Evolutionary conservation across 2,329 filamentous ascomycete species (phyloP), one percentile per base, ranked within the genome.

Genomic region (Bimuria novae-zelandiae): DNA sequence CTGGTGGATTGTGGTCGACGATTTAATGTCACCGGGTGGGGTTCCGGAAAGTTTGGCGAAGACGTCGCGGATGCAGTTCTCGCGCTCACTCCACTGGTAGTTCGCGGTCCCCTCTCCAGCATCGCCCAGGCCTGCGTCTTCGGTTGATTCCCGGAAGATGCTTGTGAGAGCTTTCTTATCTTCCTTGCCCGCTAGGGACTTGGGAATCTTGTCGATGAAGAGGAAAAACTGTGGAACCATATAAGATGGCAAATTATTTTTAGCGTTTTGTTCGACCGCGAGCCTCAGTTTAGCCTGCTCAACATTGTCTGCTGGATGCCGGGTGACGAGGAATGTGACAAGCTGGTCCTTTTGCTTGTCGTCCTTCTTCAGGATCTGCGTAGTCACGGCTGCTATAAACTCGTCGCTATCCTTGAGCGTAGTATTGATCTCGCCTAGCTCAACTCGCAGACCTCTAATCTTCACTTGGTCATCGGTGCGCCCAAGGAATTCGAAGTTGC

Each of bases 1-100:
- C 52, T 89, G 86, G 63, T 93, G 96, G 43, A 97, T 90, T 0
- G 89, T 91, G 0, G 85, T 90, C 8, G 81, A 68, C 11, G 79
- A 80, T 3, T 69, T 64, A 41, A 96, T 86, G 0, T 75, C 76
- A 0, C 77, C 63, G 1, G 68, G 51, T 0, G 82, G 69, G 4
- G 82, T 72, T 1, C 78, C 75, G 0, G 88, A 85, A 21, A 94
- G 78, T 6, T 74, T 74, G 0, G 84, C 79, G 16, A 92, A 71
- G 0, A 85, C 76, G 0, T 78, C 65, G 4, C 86, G 81, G 32
- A 92, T 77, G 3, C 67, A 62, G 0, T 59, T 58, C 62, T 90
- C 86, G 0, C 76, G 62, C 1, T 75, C 57, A 1, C 75, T 80
- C 84, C 84, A 88, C 3, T 61, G 45, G 30, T 69, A 52, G 3